phyloP scores from a whole-genome alignment of 805 yeast genomes.

The Lachancea meyersii region DNA sequence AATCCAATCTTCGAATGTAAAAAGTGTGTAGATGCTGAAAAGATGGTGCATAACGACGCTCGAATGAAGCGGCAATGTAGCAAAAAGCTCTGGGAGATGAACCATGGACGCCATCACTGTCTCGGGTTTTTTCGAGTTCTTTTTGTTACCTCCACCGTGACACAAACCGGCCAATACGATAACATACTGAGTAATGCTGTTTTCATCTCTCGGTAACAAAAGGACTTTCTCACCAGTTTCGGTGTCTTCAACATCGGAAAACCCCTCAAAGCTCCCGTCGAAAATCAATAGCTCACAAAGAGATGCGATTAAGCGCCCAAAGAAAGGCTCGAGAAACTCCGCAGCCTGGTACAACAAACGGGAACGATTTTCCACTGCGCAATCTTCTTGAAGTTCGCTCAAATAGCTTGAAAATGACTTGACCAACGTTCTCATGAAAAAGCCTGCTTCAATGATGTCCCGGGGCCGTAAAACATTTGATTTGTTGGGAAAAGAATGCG shows the following conservation, averaged over 20 bases:
- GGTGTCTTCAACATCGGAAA: constrained; percentile 11
- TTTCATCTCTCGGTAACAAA: constrained; percentile 20
- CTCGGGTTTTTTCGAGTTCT: constrained; percentile 20
- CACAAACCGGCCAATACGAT: constrained; percentile 28
- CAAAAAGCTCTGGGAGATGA: constrained; percentile 19
- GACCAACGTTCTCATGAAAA: constrained; percentile 21
- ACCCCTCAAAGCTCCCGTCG: constrained; percentile 18
- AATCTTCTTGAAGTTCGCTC: constrained; percentile 9
- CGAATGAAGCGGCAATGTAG: constrained; percentile 21
- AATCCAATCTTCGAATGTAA: constrained; percentile 30
- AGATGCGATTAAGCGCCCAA: constrained; percentile 19
- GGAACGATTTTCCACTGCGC: constrained; percentile 12
- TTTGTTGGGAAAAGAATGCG: constrained; percentile 15
- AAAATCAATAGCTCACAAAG: constrained; percentile 23
- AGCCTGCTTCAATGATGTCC: constrained; percentile 22
- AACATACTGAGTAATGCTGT: constrained; percentile 21
- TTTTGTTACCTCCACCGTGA: constrained; percentile 22
- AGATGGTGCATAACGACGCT: constrained; percentile 19
- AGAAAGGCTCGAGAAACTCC: constrained; percentile 29
- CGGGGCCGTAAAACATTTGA: constrained; percentile 15
- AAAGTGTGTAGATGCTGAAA: constrained; percentile 23
- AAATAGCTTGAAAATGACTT: constrained; percentile 22
- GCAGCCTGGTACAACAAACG: constrained; percentile 28
- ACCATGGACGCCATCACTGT: constrained; percentile 22
- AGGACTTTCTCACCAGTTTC: constrained; percentile 12